These are phyloP conservation scores for Aspergillus texensis DNA, from an alignment of 2,329 filamentous ascomycete species.

Conservation along the genomic window DNA sequence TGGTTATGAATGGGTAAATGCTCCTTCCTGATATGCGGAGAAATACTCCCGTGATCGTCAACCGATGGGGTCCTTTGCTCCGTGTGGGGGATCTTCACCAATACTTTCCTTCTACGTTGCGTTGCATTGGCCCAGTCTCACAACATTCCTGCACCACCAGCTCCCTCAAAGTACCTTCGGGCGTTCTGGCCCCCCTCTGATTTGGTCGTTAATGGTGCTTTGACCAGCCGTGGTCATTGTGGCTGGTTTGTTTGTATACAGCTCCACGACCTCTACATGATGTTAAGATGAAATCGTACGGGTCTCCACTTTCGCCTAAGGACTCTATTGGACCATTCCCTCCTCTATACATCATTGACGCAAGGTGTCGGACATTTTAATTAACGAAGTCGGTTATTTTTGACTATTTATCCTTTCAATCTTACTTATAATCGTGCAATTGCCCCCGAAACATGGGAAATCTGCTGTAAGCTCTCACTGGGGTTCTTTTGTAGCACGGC, in stretches of 20 bases:
- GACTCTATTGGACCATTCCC: not conserved
- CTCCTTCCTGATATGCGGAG: constrained; percentile 12
- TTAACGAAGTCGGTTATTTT: not conserved
- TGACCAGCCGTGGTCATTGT: not conserved
- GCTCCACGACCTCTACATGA: constrained; percentile 1
- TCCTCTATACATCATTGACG: not conserved
- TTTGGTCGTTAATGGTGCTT: not conserved
- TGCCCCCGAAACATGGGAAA: not conserved
- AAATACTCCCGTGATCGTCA: constrained; percentile 17
- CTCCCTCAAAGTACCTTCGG: not conserved
- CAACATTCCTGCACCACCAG: not conserved
- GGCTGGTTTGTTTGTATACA: not conserved
- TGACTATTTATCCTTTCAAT: not conserved
- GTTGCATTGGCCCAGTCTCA: not conserved
- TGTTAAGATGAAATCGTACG: not conserved
- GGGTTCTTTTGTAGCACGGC: not conserved
- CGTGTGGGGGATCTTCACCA: constrained; percentile 13
- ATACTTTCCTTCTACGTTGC: not conserved
- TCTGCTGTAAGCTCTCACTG: not conserved
- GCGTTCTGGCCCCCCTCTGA: not conserved
- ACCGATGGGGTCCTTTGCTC: not conserved
- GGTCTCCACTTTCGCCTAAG: not conserved
- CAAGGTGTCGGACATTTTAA: not conserved
- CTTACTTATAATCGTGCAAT: not conserved
- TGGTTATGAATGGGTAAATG: not conserved